Base-by-base conservation (phyloP, 2,329 filamentous ascomycete genomes). In the Nigrospora sphaerica region DNA sequence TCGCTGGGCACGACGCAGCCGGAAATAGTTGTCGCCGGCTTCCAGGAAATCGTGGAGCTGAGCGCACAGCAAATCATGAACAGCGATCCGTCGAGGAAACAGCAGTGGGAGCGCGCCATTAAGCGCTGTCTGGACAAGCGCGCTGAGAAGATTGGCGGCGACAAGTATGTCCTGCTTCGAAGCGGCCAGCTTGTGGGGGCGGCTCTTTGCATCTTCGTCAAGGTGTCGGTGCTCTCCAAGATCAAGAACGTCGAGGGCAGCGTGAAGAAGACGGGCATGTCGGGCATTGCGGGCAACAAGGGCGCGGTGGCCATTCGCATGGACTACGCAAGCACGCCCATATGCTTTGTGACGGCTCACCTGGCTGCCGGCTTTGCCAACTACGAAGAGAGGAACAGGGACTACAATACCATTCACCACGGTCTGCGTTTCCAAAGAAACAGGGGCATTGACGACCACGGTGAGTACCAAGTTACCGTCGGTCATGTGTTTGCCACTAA, bases 51-150 rank as follows among this genome's bases (percentile, higher is more conserved):
- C 52, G 93, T 98, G n/a, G 88, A 95, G 60, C 72, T 98, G 40
- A 96, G 89, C 57, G 93, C 95, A 14, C 92, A 97, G 63, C 93
- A 98, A 60, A 97, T 98, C 60, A 96, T 98, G 90, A 95, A 95
- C 54, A 97, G 91, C 49, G 92, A 98, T 62, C 93, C 93, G 1
- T 81, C 83, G 3, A 80, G 88, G 45, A 88, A 92, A 54, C 83
- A 89, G 52, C 71, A 84, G 17, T 98, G 93, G 93, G 93, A 98
- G 62, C 70, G 76, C 45, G 84, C 87, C 4, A 90, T 97, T 19
- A 84, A 85, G 53, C 74, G 73, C 39, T 88, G 85, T 13, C 68
- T 98, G 35, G 96, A 97, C 57, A 67, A 70, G 12, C 80, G 86
- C 52, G 83, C 88, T 16, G 75, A 77, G 36, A 72, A 72, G 48